Conservation (phyloP, 306 rosid species). For the Citrullus colocynthis region DNA sequence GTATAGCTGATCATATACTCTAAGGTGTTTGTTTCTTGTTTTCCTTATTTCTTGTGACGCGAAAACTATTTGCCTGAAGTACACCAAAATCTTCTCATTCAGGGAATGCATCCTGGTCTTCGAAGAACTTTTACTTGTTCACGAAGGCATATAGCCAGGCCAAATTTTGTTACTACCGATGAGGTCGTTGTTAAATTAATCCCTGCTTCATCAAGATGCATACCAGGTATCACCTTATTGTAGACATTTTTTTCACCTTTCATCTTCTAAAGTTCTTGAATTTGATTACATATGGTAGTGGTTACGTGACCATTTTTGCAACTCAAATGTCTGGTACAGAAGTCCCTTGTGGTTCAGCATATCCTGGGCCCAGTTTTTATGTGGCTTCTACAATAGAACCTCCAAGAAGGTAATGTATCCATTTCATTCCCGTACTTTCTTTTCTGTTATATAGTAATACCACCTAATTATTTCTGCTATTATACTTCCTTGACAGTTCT, state of each 20-base stretch:
- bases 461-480: not conserved
- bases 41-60: not conserved
- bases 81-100: not conserved
- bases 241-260: constrained; percentile 5
- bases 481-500: not conserved
- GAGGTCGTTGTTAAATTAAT: constrained; percentile 22
- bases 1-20: not conserved
- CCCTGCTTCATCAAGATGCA: constrained; percentile 29
- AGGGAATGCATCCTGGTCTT: constrained; percentile 37
- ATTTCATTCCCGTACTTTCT: not conserved
- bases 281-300: not conserved
- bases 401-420: constrained; percentile 37
- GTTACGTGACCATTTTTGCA: constrained; percentile 1
- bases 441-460: not conserved
- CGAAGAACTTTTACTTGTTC: constrained; percentile 27
- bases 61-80: not conserved
- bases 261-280: not conserved
- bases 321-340: constrained; percentile 27
- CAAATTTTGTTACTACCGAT: constrained; percentile 19
- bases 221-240: constrained; percentile 24
- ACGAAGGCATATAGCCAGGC: constrained; percentile 24
- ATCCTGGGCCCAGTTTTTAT: constrained; percentile 13
- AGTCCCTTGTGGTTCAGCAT: constrained; percentile 18
- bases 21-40: not conserved
- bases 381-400: constrained; percentile 25